These are phyloP conservation scores for Kuraishia floccosa DNA, from an alignment of 805 yeast species.

Conservation along the genomic window DNA sequence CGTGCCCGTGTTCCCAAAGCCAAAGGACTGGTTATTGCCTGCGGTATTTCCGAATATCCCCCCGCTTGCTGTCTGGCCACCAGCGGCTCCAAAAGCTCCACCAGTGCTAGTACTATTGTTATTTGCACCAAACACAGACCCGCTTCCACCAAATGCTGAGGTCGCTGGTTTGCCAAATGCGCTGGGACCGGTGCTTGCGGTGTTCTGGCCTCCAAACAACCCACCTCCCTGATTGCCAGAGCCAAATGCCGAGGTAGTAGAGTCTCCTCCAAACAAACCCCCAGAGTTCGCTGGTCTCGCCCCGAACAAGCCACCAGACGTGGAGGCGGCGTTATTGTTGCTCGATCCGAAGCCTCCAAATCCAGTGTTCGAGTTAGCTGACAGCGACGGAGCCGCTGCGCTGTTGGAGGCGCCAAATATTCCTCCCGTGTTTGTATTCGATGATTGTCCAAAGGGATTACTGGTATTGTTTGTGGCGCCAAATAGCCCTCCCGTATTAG, in stretches of 20 bases:
- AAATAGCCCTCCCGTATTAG: slow-evolving; percentile 15
- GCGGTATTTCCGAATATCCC: slow-evolving; percentile 28
- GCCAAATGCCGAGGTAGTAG: not conserved
- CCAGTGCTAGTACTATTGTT: slow-evolving; percentile 12
- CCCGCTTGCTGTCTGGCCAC: slow-evolving; percentile 14
- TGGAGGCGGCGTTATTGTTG: slow-evolving; percentile 7
- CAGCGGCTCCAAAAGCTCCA: slow-evolving; percentile 21
- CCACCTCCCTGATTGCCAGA: slow-evolving; percentile 8
- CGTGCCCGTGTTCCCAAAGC: no score
- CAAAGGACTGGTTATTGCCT: slow-evolving; percentile 7
- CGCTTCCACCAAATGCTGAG: slow-evolving; percentile 1
- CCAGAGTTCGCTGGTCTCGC: slow-evolving; percentile 14
- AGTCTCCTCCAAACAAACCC: no score
- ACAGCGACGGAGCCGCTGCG: slow-evolving; percentile 3
- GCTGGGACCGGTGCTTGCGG: no score
- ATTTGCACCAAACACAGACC: slow-evolving; percentile 8
- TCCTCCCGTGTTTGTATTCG: no score
- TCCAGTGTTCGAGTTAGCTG: slow-evolving; percentile 10
- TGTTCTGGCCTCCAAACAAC: slow-evolving; percentile 6
- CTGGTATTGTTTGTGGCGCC: no score
- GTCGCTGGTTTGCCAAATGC: not conserved
- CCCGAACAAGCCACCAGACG: slow-evolving; percentile 25
- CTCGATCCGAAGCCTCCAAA: slow-evolving; percentile 11
- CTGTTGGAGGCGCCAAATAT: slow-evolving; percentile 14
- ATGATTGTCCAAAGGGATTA: no score